Evolutionary conservation across 345 rosid genomes (phyloP), one percentile per base, ranked within the genome.

Genomic region (Bruguiera gymnorhiza): DNA sequence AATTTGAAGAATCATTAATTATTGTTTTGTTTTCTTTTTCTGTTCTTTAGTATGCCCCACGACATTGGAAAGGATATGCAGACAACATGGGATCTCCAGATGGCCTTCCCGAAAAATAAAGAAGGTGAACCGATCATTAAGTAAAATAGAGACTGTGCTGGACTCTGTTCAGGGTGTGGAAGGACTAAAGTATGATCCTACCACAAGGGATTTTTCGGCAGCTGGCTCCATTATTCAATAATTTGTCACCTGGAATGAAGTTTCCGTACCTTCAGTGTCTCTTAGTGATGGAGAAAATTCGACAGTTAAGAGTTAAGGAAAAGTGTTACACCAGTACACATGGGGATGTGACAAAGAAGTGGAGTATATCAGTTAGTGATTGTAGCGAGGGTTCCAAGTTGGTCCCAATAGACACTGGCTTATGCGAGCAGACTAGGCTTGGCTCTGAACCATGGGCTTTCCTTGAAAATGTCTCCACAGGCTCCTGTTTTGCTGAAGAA

Each of bases 81-180:
- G 24, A 24, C 24, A 24, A 24, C 24, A 24, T 24, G 24, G 24
- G 24, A 24, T 24, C 24, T 24, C 24, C 24, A 24, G 24, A 24
- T 24, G 24, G 24, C 24, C 24, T 0, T 24, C 24, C 24, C 24
- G 97, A 11, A 93, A 93, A 83, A 91, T 93, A 68, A 91, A 91
- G 70, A 93, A 93, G 79, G 98, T 90, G 75, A 93, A 87, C 66
- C 79, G 96, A 59, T 90, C 97, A 0, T 70, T 93, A 59, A 82
- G 63, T 78, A 93, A 86, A 83, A 89, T 90, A 82, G 88, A 89
- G 72, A 87, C 92, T 0, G 94, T 91, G 70, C 81, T 93, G 0
- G 87, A 86, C 66, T 89, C 98, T 68, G 98, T 93, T 65, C 96
- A 85, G 51, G 98, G 98, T n/a, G 92, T 93, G 29, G 89, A 90